Conservation (phyloP, 2,329 filamentous ascomycete species). For the Septoria petroselini region DNA sequence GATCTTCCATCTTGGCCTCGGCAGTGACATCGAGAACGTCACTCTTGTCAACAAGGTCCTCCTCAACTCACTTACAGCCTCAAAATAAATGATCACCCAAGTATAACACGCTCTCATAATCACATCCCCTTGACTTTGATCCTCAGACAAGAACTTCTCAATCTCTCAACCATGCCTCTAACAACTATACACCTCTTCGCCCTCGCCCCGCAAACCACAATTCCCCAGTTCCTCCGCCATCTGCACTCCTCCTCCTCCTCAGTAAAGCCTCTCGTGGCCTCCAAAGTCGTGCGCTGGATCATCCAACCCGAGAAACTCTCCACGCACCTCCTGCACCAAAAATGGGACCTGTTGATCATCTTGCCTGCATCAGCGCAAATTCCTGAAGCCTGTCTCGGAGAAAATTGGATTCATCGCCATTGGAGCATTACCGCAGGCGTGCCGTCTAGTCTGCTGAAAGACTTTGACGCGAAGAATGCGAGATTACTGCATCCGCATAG, state of each 20-base stretch:
- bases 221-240: conserved; percentile 43
- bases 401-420: conserved; percentile 31
- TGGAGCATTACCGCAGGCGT: conserved; percentile 44
- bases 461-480: conserved; percentile 38
- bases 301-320: conserved; percentile 48
- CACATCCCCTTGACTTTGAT: no score
- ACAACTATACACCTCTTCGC: conserved; percentile 49
- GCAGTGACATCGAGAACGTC: conserved; percentile 1
- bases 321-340: conserved; percentile 42
- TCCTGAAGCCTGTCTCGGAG: conserved; percentile 24
- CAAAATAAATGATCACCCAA: background rate
- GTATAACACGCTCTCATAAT: background rate
- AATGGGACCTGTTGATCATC: conserved; percentile 52
- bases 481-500: conserved; percentile 40
- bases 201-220: conserved; percentile 37
- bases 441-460: conserved; percentile 44
- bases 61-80: background rate
- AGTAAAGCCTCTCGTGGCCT: conserved; percentile 44
- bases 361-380: conserved; percentile 34
- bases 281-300: conserved; percentile 50
- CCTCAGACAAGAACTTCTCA: background rate
- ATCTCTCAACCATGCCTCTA: conserved; percentile 44
- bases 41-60: background rate
- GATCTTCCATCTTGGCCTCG: background rate
- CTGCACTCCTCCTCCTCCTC: conserved; percentile 36